phyloP scores from a whole-genome alignment of 352 stramenopile species.

The Phytopythium aichiense region DNA sequence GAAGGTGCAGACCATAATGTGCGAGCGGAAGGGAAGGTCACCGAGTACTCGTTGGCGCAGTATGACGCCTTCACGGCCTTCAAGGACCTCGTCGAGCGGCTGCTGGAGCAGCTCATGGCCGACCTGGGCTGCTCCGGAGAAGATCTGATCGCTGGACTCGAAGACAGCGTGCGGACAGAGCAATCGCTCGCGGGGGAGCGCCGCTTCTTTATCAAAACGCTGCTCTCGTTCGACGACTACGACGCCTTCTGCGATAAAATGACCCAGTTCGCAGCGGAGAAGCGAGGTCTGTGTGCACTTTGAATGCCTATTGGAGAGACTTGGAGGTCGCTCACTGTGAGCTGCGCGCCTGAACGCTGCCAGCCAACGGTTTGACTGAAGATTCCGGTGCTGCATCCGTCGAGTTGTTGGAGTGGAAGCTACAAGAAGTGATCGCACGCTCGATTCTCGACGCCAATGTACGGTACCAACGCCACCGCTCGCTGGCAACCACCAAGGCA shows the following conservation, averaged over 20 bases:
- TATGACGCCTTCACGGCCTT: conserved; percentile 68
- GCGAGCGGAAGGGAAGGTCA: conserved; percentile 17
- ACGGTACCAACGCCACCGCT: neutral
- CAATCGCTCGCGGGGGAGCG: conserved; percentile 35
- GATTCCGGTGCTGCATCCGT: neutral
- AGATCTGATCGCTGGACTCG: conserved; percentile 45
- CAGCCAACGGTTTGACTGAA: conserved; percentile 16
- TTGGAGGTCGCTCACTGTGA: neutral
- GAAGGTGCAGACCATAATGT: conserved; percentile 11
- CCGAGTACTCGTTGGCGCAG: conserved; percentile 46
- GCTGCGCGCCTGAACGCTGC: neutral
- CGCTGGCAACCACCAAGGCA: neutral
- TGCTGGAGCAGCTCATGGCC: conserved; percentile 52
- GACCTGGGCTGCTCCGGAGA: conserved; percentile 60
- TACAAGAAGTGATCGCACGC: conserved; percentile 62
- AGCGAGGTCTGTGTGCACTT: conserved; percentile 13
- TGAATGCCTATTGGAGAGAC: neutral
- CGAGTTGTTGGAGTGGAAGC: conserved; percentile 51
- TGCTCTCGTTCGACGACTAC: conserved; percentile 72
- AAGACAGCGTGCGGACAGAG: conserved; percentile 34
- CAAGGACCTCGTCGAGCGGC: conserved; percentile 59
- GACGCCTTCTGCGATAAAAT: conserved; percentile 56
- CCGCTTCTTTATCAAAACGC: conserved; percentile 62
- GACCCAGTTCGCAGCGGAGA: conserved; percentile 42
- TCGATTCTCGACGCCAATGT: conserved; percentile 66